Evolutionary conservation across 768 basidiomycete species (phyloP).

Genomic region (Tulasnella sp.): DNA sequence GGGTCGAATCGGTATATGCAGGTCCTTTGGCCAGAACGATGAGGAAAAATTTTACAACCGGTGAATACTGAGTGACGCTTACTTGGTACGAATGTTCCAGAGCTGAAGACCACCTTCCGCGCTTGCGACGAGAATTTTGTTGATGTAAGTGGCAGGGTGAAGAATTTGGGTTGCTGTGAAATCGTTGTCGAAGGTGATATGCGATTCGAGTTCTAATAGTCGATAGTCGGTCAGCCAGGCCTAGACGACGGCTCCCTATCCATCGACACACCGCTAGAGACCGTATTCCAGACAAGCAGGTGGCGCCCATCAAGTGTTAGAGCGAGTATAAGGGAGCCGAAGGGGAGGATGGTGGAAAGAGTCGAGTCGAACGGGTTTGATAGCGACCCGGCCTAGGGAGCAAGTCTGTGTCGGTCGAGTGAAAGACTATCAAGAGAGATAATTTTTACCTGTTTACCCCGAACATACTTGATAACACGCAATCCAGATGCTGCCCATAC

Average conservation of each 20-base stretch:
- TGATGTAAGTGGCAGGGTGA: slow-evolving; percentile 94
- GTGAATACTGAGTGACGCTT: slow-evolving; percentile 33
- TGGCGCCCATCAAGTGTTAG: slow-evolving; percentile 72
- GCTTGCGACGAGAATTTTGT: slow-evolving; percentile 87
- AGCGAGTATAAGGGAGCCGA: slow-evolving; percentile 76
- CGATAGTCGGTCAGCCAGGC: background rate
- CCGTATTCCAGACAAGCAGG: slow-evolving; percentile 74
- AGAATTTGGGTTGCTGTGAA: slow-evolving; percentile 84
- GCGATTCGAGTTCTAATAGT: slow-evolving; percentile 52
- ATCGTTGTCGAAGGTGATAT: slow-evolving; percentile 71
- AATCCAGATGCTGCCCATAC: slow-evolving; percentile 76
- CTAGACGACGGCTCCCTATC: background rate
- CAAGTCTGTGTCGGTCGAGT: background rate
- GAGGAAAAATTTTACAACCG: background rate
- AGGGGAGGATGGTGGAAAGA: slow-evolving; percentile 65
- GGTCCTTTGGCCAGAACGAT: slow-evolving; percentile 45
- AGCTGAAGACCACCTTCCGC: slow-evolving; percentile 77
- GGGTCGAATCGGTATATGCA: slow-evolving; percentile 76
- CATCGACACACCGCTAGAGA: slow-evolving; percentile 49
- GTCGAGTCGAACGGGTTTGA: slow-evolving; percentile 60
- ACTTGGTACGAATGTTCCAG: slow-evolving; percentile 92
- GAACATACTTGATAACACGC: slow-evolving; percentile 67
- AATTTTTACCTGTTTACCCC: slow-evolving; percentile 75
- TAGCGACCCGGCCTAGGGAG: slow-evolving; percentile 50
- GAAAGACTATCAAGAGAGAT: background rate